Base-by-base conservation (phyloP, 768 basidiomycete species). In the Pisolithus albus region DNA sequence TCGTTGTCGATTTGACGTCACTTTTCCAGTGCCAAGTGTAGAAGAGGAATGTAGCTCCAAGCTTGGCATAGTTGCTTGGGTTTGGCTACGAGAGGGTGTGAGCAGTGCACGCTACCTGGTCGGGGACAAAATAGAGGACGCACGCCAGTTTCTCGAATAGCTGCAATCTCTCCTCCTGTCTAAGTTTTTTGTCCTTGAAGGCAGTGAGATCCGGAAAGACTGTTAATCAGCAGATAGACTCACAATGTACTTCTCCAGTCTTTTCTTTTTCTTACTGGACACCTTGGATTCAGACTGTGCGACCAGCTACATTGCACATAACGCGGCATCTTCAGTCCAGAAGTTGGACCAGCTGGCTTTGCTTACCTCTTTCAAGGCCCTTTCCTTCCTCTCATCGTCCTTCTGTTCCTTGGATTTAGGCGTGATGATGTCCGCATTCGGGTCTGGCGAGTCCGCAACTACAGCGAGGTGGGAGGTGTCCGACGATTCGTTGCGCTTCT, bases 211-310 rank as follows among this genome's bases (percentile, higher is more conserved):
- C 40, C 53, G 44, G 4, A 44, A 23, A 23, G 23, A 51, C 30
- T 13, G 19, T 8, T 18, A n/a, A 26, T 16, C 10, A 32, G 18
- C 2, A 5, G 39, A 19, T n/a, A 7, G 15, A 70, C 85, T 60
- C 51, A 91, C 92, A 60, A 97, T 93, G 61, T 92, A 98, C 56
- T 90, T 90, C 56, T 97, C 94, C 5, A 98, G 71, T 48, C 90
- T 74, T 65, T 88, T 93, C 72, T 82, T 85, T 72, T 91, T 94
- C 73, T 93, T 93, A 52, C 72, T 79, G 41, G 80, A 86, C 75
- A 89, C 83, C 63, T 86, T 88, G 4, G 79, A 80, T 42, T 86
- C 79, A 8, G 81, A 76, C 64, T 83, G 78, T 26, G 65, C 66
- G 44, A 59, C 52, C 51, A 67, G 61, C 66, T 67, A 54, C 16